Base-by-base conservation (phyloP, 2,329 filamentous ascomycete species). In the Colletotrichum chrysophilum region DNA sequence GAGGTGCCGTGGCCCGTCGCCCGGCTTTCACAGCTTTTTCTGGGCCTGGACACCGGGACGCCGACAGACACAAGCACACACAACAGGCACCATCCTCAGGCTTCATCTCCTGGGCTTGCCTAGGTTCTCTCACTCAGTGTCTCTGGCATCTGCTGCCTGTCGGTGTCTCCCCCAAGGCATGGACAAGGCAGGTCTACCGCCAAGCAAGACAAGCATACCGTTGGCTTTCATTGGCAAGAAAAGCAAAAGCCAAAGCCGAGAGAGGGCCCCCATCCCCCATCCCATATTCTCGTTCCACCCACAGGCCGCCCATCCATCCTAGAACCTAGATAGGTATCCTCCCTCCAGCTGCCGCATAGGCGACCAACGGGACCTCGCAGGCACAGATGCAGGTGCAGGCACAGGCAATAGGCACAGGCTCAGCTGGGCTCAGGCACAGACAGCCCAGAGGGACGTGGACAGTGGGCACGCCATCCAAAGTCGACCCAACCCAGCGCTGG, bases 221-320 rank as follows among this genome's bases (percentile, higher is more conserved):
- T 36, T 56, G 16, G 32, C 30, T 69, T 14, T 67, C 18, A 72
- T 36, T 36, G 43, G 55, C 69, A 72, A 38, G n/a, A 65, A 66
- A 36, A 32, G 28, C 26, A 24, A 58, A 43, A 67, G 66, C 55
- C 62, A 69, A 55, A 56, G 34, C 64, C 64, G 65, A 65, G 38
- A 56, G 21, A 64, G 43, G 38, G 62, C 58, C 43, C 72, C 74
- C 70, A 67, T 70, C 52, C 74, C 73, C 74, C 70, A 67, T 70
- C 52, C 66, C 71, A 60, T 74, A 61, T 70, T 43, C 58, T 61
- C 60, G 60, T 26, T 32, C 56, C 66, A 13, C 32, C 66, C 30
- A 70, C 56, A 36, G 38, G 26, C 34, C 64, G 52, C 48, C 52
- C 70, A 61, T 65, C 21, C 64, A 52, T 65, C 28, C 56, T 24